phyloP scores from a whole-genome alignment of 257 asterid species.

The Forsythia suspensa region DNA sequence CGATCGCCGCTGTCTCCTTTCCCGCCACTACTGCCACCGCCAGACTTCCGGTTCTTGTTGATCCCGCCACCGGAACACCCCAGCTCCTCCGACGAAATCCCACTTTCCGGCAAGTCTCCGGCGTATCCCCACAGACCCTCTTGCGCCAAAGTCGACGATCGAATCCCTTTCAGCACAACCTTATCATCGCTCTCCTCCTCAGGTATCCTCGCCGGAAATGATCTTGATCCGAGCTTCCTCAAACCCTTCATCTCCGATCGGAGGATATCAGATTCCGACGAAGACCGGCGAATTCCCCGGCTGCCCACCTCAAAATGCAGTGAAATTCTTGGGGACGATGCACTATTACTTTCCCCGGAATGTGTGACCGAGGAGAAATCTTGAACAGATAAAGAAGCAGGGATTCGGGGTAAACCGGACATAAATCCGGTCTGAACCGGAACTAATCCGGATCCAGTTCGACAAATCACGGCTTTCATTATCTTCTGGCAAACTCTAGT shows the following conservation, averaged over 20 bases:
- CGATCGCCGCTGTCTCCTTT: slow-evolving; percentile 26
- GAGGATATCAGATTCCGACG: slow-evolving; percentile 41
- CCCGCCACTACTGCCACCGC: slow-evolving; percentile 37
- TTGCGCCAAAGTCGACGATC: slow-evolving; percentile 8
- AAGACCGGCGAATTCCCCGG: slow-evolving; percentile 37
- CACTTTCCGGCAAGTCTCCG: slow-evolving; percentile 14
- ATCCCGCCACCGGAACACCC: slow-evolving; percentile 53
- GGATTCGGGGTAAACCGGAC: slow-evolving; percentile 24
- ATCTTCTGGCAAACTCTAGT: neutral
- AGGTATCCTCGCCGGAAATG: slow-evolving; percentile 31
- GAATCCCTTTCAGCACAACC: neutral
- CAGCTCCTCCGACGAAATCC: slow-evolving; percentile 29
- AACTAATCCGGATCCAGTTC: slow-evolving; percentile 53
- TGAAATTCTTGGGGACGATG: slow-evolving; percentile 29
- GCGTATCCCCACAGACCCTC: slow-evolving; percentile 19
- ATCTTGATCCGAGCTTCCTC: slow-evolving; percentile 36
- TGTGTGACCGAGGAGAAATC: slow-evolving; percentile 11
- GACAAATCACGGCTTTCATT: slow-evolving; percentile 48
- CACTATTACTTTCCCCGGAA: slow-evolving; percentile 12
- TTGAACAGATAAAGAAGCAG: slow-evolving; percentile 21
- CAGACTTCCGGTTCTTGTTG: slow-evolving; percentile 38
- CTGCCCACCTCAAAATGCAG: slow-evolving; percentile 22
- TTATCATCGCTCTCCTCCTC: slow-evolving; percentile 29
- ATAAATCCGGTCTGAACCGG: slow-evolving; percentile 22
- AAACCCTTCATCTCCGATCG: slow-evolving; percentile 23